phyloP scores from a whole-genome alignment of 2,329 filamentous ascomycete genomes.

The Fusarium siculi region DNA sequence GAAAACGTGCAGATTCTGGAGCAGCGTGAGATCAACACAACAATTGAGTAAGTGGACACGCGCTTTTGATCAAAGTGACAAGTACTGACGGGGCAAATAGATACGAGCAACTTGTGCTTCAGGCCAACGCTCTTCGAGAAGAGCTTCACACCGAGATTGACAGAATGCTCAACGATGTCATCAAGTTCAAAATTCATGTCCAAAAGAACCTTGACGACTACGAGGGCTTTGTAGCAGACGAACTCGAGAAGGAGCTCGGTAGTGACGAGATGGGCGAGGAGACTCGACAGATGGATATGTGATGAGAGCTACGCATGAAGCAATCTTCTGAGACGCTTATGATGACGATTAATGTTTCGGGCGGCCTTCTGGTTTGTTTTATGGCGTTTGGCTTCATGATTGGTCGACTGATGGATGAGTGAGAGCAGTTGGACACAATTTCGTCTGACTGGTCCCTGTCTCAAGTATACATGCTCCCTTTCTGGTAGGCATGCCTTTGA shows the following conservation, averaged over 20 bases:
- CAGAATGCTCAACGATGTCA: slow-evolving; percentile 94
- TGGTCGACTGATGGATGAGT: slow-evolving; percentile 3
- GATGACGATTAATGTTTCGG: slow-evolving; percentile 35
- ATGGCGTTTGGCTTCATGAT: slow-evolving; percentile 31
- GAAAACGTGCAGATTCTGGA: slow-evolving; percentile 93
- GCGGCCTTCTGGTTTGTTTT: slow-evolving; percentile 34
- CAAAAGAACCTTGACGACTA: slow-evolving; percentile 94
- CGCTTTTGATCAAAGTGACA: background rate
- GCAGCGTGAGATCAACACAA: slow-evolving; percentile 94
- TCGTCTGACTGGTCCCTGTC: slow-evolving; percentile 25
- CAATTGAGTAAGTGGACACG: slow-evolving; percentile 80
- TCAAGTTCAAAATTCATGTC: slow-evolving; percentile 98
- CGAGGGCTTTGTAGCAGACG: slow-evolving; percentile 91
- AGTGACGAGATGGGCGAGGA: slow-evolving; percentile 68
- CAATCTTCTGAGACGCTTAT: slow-evolving; percentile 38
- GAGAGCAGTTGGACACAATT: slow-evolving; percentile 17
- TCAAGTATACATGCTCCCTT: slow-evolving; percentile 8
- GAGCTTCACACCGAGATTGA: slow-evolving; percentile 98
- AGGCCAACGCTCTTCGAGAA: slow-evolving; percentile 86
- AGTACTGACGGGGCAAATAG: slow-evolving; percentile 54
- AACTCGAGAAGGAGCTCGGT: slow-evolving; percentile 87
- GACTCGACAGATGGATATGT: slow-evolving; percentile 60
- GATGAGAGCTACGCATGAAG: slow-evolving; percentile 27
- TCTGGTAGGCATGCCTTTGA: slow-evolving; percentile 20
- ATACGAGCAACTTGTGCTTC: slow-evolving; percentile 91